Conservation (phyloP, 2,329 filamentous ascomycete species). For the Scytalidium lignicola region DNA sequence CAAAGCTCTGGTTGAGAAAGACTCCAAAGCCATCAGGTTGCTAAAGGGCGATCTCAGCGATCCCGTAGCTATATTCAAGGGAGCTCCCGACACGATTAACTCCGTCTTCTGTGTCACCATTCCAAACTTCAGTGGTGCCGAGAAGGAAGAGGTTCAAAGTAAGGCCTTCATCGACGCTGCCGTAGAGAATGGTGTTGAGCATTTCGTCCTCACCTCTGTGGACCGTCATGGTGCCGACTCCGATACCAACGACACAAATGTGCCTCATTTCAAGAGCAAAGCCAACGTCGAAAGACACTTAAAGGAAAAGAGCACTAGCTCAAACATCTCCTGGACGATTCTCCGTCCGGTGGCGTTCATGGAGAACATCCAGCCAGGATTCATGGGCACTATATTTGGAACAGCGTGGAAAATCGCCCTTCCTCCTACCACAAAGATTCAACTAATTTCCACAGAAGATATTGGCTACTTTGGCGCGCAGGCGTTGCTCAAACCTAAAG, state of each 20-base stretch:
- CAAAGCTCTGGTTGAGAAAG: conserved; percentile 39
- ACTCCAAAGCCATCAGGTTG: conserved; percentile 42
- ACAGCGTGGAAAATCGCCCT: conserved; percentile 27
- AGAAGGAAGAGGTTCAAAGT: conserved; percentile 41
- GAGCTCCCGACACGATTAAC: conserved; percentile 38
- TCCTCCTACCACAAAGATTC: conserved; percentile 28
- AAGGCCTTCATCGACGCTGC: conserved; percentile 46
- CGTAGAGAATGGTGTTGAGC: conserved; percentile 42
- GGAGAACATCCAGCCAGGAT: conserved; percentile 35
- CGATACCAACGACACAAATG: conserved; percentile 39
- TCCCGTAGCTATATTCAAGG: conserved; percentile 41
- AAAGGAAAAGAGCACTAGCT: conserved; percentile 31
- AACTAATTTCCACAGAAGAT: conserved; percentile 37
- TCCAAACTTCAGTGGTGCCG: conserved; percentile 11
- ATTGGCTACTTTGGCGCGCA: conserved; percentile 41
- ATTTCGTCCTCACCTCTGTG: conserved; percentile 54
- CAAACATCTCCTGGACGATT: conserved; percentile 47
- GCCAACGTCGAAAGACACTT: conserved; percentile 51
- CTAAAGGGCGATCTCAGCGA: conserved; percentile 54
- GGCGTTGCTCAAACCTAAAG: conserved; percentile 34
- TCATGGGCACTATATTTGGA: conserved; percentile 19
- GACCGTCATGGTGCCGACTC: conserved; percentile 46
- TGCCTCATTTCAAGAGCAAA: conserved; percentile 52
- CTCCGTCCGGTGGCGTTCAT: conserved; percentile 52
- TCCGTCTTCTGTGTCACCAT: conserved; percentile 55